Evolutionary conservation across 2,329 filamentous ascomycete species (phyloP), one percentile per base, ranked within the genome.

Genomic region (Hypoxylon sp.): DNA sequence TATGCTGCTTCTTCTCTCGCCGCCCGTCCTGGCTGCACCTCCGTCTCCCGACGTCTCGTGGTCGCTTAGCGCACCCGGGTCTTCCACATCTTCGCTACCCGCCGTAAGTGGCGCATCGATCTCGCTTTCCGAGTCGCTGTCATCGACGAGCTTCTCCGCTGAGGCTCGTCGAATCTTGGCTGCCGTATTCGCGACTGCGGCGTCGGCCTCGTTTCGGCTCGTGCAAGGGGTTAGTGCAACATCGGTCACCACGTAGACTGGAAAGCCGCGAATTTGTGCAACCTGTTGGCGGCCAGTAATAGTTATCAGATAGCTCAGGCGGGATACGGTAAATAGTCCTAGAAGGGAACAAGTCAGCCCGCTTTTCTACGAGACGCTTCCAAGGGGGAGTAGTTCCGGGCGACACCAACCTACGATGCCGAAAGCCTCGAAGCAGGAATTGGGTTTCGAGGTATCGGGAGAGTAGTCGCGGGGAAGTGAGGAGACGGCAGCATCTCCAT

Each of bases 241-340:
- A 67, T 96, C 91, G 38, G 90, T 95, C 58, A 97, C 86, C 33
- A 92, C 88, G 74, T 96, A 99, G 52, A 98, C 80, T 0, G 93
- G 88, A 52, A 85, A 88, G 4, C 91, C 92, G 63, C 88, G 87
- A 46, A 98, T 87, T 63, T 93, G 88, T 2, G 95, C 95, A 46
- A 98, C 92, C 73, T 96, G 91, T 69, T 96, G 85, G 42, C 94
- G 90, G 55, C 87, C 85, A 18, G 89, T 92, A 68, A 99, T 96
- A 9, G 91, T 89, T 55, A 99, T 84, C 5, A 99, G 83, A 74
- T 94, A 98, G 63, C 87, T 90, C 23, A 88, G 84, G 31, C 87
- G 89, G 18, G 92, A 90, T 58, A 98, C 85, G 29, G 88, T 91
- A 40, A 99, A 83, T 1, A 99, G 78, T 18, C 95, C 94, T 98